Conservation (phyloP, 2,329 filamentous ascomycete genomes). For the Balansia obtecta region DNA sequence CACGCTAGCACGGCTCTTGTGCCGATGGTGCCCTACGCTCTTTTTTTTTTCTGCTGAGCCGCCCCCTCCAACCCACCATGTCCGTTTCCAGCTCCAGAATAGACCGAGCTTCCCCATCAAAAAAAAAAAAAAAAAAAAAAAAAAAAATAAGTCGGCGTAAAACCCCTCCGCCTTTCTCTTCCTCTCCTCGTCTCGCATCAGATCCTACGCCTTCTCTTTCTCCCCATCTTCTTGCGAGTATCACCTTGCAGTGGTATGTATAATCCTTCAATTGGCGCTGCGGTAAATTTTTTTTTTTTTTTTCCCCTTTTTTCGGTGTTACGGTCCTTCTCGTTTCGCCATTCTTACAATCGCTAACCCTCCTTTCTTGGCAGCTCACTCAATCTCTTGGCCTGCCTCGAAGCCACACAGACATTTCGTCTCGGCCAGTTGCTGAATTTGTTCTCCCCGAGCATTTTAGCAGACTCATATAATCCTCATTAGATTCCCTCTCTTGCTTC, state of each 20-base stretch:
- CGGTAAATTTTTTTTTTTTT: not conserved
- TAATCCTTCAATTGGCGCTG: not conserved
- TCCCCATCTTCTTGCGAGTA: not conserved
- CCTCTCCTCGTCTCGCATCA: constrained; percentile 3
- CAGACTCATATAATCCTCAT: not conserved
- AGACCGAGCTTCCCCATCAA: not conserved
- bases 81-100: not conserved
- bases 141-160: constrained; percentile 5
- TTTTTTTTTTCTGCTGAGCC: constrained; percentile 2
- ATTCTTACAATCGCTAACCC: not conserved
- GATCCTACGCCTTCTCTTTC: not conserved
- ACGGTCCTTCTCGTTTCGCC: not conserved
- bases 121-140: not conserved
- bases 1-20: not conserved
- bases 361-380: not conserved
- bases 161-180: constrained; percentile 8
- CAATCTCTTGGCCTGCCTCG: not conserved
- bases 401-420: not conserved
- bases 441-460: not conserved
- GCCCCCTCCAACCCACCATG: constrained; percentile 6
- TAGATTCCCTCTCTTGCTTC: not conserved
- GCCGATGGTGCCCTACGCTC: not conserved
- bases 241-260: constrained; percentile 1
- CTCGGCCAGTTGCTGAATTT: not conserved
- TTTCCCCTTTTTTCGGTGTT: no score